A percentile compares a stretch with the other conserved stretches of the same genome.
These are phyloP conservation scores for Ceratobasidium sp. DNA, from an alignment of 1,284 basidiomycete species.

Conservation along the genomic window DNA sequence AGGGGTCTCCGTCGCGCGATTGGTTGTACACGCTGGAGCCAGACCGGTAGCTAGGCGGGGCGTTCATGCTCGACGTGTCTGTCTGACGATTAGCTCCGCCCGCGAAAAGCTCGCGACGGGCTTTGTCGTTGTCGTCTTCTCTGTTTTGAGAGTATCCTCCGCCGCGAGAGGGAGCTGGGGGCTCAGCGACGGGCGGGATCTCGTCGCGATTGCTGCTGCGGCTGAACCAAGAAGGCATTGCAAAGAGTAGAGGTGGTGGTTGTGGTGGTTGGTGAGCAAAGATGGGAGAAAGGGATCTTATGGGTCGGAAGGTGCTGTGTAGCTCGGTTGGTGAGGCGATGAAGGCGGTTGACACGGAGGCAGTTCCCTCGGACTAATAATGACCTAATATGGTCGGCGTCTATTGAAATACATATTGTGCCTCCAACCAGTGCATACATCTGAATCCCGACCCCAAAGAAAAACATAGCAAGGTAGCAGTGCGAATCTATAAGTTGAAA, in stretches of 20 bases:
- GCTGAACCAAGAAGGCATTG: constrained; percentile 34
- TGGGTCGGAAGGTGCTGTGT: constrained; percentile 4
- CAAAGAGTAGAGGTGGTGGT: not conserved
- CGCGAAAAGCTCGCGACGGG: constrained; percentile 52
- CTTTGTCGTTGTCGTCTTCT: constrained; percentile 43
- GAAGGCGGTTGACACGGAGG: constrained; percentile 31
- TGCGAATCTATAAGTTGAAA: not conserved
- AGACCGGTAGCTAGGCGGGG: constrained; percentile 61
- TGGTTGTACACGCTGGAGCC: constrained; percentile 69
- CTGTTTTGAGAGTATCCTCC: too few relatives aligned
- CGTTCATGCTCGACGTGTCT: constrained; percentile 56
- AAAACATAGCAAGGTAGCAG: not conserved
- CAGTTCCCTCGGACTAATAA: constrained; percentile 27
- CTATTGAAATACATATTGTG: not conserved
- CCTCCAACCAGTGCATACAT: not conserved
- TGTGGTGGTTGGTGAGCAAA: not conserved
- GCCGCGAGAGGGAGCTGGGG: constrained; percentile 48
- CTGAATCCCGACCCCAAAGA: not conserved
- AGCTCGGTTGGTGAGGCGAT: constrained; percentile 1
- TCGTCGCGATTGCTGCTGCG: constrained; percentile 47
- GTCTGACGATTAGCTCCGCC: constrained; percentile 48
- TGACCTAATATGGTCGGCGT: constrained; percentile 35
- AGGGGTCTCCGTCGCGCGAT: constrained; percentile 72
- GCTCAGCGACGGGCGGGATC: constrained; percentile 72
- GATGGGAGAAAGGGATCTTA: not conserved